Percentiles rank a stretch among this genome's conserved stretches.
These are phyloP conservation scores for Colletotrichum lini DNA, from an alignment of 2,329 filamentous ascomycete genomes.

Conservation along the genomic window DNA sequence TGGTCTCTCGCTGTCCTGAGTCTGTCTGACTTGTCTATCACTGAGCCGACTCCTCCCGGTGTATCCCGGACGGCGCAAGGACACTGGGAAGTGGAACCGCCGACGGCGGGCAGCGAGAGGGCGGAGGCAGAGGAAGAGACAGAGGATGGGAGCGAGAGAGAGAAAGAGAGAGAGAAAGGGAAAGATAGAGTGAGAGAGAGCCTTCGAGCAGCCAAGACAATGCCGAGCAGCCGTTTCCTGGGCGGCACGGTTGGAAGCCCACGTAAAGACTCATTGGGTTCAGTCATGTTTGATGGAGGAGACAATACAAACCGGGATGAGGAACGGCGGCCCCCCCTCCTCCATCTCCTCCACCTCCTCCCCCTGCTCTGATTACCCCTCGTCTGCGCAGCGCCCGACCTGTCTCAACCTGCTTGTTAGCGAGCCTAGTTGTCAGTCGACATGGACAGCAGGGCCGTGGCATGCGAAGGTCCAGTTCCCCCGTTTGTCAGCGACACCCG, in stretches of 20 bases:
- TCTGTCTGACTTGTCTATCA: background rate
- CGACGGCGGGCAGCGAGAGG: constrained; percentile 11
- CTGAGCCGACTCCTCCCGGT: constrained; percentile 3
- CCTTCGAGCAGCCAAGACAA: constrained; percentile 18
- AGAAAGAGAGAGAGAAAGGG: too few species aligned
- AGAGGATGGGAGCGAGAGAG: too few species aligned
- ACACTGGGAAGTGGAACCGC: background rate
- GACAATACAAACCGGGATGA: background rate
- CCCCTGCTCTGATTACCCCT: background rate
- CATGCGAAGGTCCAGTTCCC: background rate
- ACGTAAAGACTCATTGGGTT: background rate
- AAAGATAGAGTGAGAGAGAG: too few species aligned
- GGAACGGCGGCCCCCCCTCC: background rate
- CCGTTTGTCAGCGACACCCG: constrained; percentile 4
- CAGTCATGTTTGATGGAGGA: background rate
- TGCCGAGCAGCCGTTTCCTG: constrained; percentile 28
- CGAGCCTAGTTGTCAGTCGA: background rate
- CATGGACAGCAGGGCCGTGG: constrained; percentile 15
- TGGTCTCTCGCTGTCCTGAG: background rate
- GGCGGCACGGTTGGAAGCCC: constrained; percentile 23
- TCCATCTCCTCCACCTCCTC: background rate
- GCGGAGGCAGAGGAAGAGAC: background rate
- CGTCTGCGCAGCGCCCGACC: background rate
- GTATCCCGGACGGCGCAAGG: constrained; percentile 6
- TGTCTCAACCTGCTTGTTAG: background rate